phyloP scores from a whole-genome alignment of 331 rosid species.

The Malus hybrid region DNA sequence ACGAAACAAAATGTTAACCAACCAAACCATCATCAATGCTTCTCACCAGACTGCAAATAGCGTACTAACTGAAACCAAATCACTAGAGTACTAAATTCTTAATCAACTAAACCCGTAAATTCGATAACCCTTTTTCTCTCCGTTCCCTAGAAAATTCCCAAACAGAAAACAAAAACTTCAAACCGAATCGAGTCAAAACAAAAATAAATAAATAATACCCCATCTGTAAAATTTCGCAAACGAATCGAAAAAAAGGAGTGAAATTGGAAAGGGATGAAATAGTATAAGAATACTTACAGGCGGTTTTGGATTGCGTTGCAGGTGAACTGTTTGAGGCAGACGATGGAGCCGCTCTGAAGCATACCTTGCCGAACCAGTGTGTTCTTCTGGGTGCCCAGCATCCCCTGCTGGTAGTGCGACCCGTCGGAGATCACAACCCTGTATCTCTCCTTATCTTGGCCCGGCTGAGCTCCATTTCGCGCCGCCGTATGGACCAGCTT shows the following conservation, averaged over 20 bases:
- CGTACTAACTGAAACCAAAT: neutral
- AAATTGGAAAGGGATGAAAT: neutral
- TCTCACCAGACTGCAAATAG: neutral
- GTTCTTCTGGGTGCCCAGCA: slow-evolving; percentile 71
- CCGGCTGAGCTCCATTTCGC: slow-evolving; percentile 18
- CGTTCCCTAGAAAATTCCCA: neutral
- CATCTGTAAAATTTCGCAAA: neutral
- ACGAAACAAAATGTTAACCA: neutral
- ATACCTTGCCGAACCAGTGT: slow-evolving; percentile 31
- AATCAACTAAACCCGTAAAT: neutral
- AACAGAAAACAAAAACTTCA: neutral
- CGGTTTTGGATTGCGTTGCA: slow-evolving; percentile 59
- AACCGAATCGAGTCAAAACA: neutral
- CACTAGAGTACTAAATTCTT: neutral
- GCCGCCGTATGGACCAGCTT: slow-evolving; percentile 36
- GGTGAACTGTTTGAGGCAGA: slow-evolving; percentile 40
- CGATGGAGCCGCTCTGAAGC: slow-evolving; percentile 67
- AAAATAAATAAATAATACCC: neutral
- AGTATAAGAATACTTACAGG: slow-evolving; percentile 28
- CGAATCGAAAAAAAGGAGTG: neutral
- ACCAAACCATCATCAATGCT: neutral
- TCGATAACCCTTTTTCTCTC: neutral
- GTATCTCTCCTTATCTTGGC: slow-evolving; percentile 39
- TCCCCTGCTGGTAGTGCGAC: slow-evolving; percentile 51
- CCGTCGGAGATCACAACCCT: slow-evolving; percentile 70